phyloP scores from a whole-genome alignment of 768 basidiomycete species.

The Cystobasidium tubakii region DNA sequence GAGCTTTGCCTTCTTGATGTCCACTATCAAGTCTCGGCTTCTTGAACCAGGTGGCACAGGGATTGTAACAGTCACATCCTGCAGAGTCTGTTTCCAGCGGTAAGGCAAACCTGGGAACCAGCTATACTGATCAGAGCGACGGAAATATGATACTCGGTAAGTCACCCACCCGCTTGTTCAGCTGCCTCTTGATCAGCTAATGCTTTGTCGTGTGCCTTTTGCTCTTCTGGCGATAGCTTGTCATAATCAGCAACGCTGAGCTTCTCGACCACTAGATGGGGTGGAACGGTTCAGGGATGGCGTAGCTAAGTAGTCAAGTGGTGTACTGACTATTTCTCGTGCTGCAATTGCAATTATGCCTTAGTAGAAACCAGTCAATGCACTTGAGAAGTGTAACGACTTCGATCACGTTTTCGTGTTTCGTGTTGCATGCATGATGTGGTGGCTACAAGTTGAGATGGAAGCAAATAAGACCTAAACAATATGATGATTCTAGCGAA shows the following conservation, averaged over 20 bases:
- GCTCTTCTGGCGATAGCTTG: conserved; percentile 68
- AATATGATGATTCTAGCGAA: neutral
- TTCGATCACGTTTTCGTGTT: neutral
- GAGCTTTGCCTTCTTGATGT: conserved; percentile 74
- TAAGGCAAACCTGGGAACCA: conserved; percentile 72
- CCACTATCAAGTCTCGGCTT: conserved; percentile 65
- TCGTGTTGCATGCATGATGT: neutral
- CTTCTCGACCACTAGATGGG: conserved; percentile 11
- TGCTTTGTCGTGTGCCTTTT: conserved; percentile 64
- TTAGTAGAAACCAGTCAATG: neutral
- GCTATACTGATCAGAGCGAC: too few relatives aligned
- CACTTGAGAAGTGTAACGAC: neutral
- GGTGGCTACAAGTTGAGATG: neutral
- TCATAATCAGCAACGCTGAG: conserved; percentile 56
- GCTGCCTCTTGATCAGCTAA: conserved; percentile 63
- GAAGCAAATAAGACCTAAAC: neutral
- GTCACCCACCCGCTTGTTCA: conserved; percentile 81
- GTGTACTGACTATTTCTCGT: neutral
- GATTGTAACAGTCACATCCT: conserved; percentile 73
- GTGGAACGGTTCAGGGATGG: neutral
- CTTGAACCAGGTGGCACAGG: conserved; percentile 83
- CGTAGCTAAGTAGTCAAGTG: neutral
- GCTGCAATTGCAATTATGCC: too few relatives aligned
- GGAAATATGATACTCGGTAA: too few relatives aligned
- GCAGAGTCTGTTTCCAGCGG: conserved; percentile 80